A percentile compares a stretch with the other conserved stretches of the same genome.
Evolutionary conservation across 2,329 filamentous ascomycete genomes (phyloP).

Genomic region (Botrytis squamosa): DNA sequence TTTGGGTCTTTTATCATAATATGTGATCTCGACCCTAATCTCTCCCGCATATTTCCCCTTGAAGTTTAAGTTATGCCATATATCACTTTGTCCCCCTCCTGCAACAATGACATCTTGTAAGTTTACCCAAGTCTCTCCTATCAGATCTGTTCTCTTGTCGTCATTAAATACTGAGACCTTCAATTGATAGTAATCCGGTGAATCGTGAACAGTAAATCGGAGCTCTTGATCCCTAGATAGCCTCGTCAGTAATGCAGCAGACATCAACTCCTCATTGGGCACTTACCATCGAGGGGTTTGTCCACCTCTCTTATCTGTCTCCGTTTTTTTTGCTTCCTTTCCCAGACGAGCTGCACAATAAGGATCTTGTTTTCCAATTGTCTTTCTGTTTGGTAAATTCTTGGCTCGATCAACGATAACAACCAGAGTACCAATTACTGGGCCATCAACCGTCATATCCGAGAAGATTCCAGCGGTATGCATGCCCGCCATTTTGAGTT

Average conservation of each 20-base stretch:
- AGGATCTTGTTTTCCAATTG: conserved; percentile 97
- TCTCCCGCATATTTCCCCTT: conserved; percentile 96
- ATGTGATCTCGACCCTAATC: conserved; percentile 91
- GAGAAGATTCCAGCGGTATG: conserved; percentile 93
- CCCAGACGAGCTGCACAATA: conserved; percentile 92
- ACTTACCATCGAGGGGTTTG: conserved; percentile 92
- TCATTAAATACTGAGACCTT: conserved; percentile 98
- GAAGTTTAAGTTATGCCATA: conserved; percentile 86
- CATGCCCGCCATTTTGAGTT: conserved; percentile 59
- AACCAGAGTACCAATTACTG: conserved; percentile 89
- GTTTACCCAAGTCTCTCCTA: conserved; percentile 90
- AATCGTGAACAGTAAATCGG: conserved; percentile 93
- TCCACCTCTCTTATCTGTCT: conserved; percentile 87
- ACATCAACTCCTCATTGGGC: not conserved
- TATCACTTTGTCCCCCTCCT: conserved; percentile 89
- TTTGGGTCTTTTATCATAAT: conserved; percentile 86
- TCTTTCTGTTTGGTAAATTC: conserved; percentile 94
- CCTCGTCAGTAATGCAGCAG: conserved; percentile 27
- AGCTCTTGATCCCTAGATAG: conserved; percentile 87
- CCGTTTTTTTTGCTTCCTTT: conserved; percentile 97
- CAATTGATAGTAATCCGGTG: conserved; percentile 90
- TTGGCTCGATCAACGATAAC: conserved; percentile 91
- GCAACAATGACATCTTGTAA: conserved; percentile 76
- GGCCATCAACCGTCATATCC: conserved; percentile 90
- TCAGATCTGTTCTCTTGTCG: conserved; percentile 95